These are phyloP conservation scores for Apiospora hydei DNA, from an alignment of 2,329 filamentous ascomycete species.

Conservation along the genomic window DNA sequence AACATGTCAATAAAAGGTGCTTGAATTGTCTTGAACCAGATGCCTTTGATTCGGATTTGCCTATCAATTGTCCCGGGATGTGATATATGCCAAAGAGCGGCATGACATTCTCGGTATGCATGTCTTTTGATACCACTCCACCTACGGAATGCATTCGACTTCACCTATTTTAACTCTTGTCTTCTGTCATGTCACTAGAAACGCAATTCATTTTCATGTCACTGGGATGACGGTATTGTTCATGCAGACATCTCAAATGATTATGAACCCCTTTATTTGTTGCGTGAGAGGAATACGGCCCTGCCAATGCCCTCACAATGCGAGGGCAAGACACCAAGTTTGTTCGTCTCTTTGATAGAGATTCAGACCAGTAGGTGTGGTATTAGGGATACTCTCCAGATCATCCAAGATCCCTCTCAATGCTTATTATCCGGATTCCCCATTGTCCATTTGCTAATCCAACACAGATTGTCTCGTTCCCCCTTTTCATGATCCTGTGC, in stretches of 20 bases:
- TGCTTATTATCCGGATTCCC: not conserved
- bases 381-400: not conserved
- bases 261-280: not conserved
- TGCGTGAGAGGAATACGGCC: too few species aligned
- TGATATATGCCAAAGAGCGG: not conserved
- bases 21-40: not conserved
- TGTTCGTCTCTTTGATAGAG: too few species aligned
- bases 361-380: not conserved
- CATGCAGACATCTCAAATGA: not conserved
- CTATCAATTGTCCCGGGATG: not conserved
- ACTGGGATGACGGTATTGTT: not conserved
- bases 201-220: not conserved
- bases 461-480: not conserved
- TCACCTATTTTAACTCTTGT: not conserved
- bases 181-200: not conserved
- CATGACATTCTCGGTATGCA: not conserved
- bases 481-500: not conserved
- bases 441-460: not conserved
- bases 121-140: not conserved
- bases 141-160: not conserved
- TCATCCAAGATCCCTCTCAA: not conserved
- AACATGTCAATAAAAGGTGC: constrained; percentile 18
- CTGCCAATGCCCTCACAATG: not conserved
- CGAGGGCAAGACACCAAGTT: not conserved
- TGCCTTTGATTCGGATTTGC: not conserved